These are phyloP conservation scores for Fusarium pilosicola DNA, from an alignment of 2,329 filamentous ascomycete genomes.

Conservation along the genomic window DNA sequence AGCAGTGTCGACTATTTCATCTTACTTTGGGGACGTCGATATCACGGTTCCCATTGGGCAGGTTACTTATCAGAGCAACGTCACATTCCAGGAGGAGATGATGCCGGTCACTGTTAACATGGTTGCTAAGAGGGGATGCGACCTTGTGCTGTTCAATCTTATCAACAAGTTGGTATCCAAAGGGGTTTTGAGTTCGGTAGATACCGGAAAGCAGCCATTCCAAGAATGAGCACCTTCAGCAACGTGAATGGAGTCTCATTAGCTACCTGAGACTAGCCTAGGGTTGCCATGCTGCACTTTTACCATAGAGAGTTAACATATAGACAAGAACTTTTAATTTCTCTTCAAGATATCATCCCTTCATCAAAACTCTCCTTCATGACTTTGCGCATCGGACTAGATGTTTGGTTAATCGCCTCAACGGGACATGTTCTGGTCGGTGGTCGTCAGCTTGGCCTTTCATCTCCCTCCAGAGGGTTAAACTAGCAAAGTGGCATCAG, in stretches of 20 bases:
- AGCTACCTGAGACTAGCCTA: too few species aligned
- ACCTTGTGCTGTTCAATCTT: neutral
- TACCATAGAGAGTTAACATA: neutral
- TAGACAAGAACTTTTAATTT: neutral
- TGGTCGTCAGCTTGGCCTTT: too few species aligned
- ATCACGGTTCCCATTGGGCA: neutral
- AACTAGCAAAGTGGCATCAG: too few species aligned
- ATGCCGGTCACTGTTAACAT: neutral
- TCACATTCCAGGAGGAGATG: neutral
- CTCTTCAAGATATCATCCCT: neutral
- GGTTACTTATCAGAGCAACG: neutral
- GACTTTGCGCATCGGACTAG: neutral
- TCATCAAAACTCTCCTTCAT: accelerated
- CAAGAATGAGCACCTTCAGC: neutral
- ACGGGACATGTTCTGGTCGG: too few species aligned
- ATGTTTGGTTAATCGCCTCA: too few species aligned
- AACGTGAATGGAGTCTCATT: neutral
- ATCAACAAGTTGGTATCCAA: neutral
- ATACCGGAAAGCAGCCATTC: neutral
- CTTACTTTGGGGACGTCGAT: neutral
- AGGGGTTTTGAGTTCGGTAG: neutral
- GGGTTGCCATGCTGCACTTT: too few species aligned
- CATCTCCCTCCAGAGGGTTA: too few species aligned
- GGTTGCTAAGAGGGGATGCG: neutral
- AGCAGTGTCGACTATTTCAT: neutral